Evolutionary conservation across 805 yeast genomes (phyloP), one percentile per base, ranked within the genome.

Genomic region (Clavispora carvajalis): DNA sequence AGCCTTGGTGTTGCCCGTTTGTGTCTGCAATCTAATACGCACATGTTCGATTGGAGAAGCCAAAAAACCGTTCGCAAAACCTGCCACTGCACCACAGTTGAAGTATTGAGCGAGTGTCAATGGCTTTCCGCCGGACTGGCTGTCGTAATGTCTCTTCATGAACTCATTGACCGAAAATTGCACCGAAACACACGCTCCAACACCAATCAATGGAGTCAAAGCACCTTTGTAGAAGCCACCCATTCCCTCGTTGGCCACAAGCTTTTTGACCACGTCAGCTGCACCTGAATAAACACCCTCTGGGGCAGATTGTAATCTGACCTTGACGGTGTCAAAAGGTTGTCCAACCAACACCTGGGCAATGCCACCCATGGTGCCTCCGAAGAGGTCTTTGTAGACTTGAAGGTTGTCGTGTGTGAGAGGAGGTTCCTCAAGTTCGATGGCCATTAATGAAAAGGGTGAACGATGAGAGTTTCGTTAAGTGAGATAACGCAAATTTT

Each of bases 101-200:
- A 88, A 90, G 52, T 79, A 89, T 59, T 93, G 95, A 5, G 65
- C 45, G 31, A 79, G 69, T 7, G 77, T 58, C 44, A 89, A 65
- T 13, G 68, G 67, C 21, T 58, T 55, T 12, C 74, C 75, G 19
- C 60, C 61, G 33, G 72, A 66, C 48, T 74, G 73, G 17, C 58
- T 58, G 37, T 66, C 67, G 57, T 85, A 89, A 45, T 73, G 67
- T 54, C 97, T 73, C 65, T 93, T 93, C 96, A 91, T 88, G 55
- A 74, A 83, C 62, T 93, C 98, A 57, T 90, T 90, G 26, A 88
- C 95, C 34, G 96, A 93, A 58, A 93, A 93, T 63, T 93, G 99
- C 30, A 91, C 85, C 7, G 96, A 86, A 10, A 93, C 97, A 71
- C 97, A 90, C 0, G 95, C 96, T 38, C 99, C 99, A n/a, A 91